Base-by-base conservation (phyloP, 345 rosid species). In the Populus pruinosa region DNA sequence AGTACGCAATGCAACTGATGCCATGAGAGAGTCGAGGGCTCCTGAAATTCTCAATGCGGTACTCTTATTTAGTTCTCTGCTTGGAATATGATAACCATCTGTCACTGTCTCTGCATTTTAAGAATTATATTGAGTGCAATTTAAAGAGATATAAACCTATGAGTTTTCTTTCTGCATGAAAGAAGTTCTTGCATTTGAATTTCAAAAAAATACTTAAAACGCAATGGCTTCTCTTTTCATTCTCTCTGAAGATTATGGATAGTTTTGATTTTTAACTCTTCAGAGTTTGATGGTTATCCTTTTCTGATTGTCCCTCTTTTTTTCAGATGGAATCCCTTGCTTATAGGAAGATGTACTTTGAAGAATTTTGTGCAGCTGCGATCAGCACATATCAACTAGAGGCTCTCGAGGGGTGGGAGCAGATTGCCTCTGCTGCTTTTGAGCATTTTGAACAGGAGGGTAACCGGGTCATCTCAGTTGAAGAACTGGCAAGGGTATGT, bases 301-400 rank as follows among this genome's bases (percentile, higher is more conserved):
- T 4, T 27, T 71, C 74, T 73, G 7, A 67, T 61, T 70, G 49
- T 20, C 29, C 23, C 25, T 70, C 25, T 74, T 67, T 27, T 61
- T 27, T 53, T 27, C 79, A 96, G 99, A 88, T 96, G 97, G 94
- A 92, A 69, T 85, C 89, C 17, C 89, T 96, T 35, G 76, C 87
- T 6, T 85, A 92, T 73, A 89, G 86, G 81, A 88, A 86, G 78
- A 88, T 96, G 86, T 83, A 87, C 71, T 92, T 92, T 23, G 94
- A 96, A 23, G 99, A 96, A 83, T 96, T 96, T 84, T 96, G 97
- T 81, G 97, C 97, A 5, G 99, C 97, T 66, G 88, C 98, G 31
- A 87, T 90, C 76, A 93, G 97, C 33, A 82, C 86, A 31, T 85
- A 96, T 85, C 98, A 93, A 79, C 91, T 93, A 3, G 99, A 93